Conservation (phyloP, 768 basidiomycete genomes). For the Saitozyma sp. region DNA sequence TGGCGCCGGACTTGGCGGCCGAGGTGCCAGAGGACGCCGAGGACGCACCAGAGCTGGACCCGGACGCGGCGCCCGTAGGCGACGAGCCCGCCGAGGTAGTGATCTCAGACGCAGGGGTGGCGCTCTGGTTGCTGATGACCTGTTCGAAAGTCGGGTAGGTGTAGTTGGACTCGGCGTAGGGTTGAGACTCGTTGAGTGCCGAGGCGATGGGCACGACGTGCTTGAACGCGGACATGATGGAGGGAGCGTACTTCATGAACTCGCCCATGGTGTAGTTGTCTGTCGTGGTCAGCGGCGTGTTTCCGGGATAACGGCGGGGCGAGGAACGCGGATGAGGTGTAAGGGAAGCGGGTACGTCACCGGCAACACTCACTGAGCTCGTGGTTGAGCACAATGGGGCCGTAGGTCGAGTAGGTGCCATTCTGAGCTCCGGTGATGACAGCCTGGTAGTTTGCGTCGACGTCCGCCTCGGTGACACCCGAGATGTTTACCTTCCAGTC, state of each 20-base stretch:
- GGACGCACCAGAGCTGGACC: neutral
- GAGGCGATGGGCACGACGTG: conserved; percentile 47
- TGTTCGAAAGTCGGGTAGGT: conserved; percentile 34
- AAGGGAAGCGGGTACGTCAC: no score
- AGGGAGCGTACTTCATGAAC: conserved; percentile 31
- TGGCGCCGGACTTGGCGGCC: neutral
- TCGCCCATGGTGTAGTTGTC: conserved; percentile 51
- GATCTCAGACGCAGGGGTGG: neutral
- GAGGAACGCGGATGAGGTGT: no score
- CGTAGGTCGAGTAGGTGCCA: conserved; percentile 41
- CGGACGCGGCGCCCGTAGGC: neutral
- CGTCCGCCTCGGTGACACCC: conserved; percentile 30
- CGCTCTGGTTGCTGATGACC: conserved; percentile 6
- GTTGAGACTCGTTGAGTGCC: conserved; percentile 47
- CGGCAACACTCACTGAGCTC: conserved; percentile 35
- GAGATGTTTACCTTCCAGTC: neutral
- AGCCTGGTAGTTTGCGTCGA: conserved; percentile 46
- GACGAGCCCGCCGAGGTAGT: conserved; percentile 4
- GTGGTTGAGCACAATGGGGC: conserved; percentile 51
- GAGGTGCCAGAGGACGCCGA: neutral
- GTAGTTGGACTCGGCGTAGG: conserved; percentile 47
- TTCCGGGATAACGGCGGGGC: neutral
- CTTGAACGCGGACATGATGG: conserved; percentile 43
- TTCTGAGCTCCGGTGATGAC: conserved; percentile 36
- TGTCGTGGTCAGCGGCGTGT: conserved; percentile 11